These are phyloP conservation scores for Hemileccinum impolitum DNA, from an alignment of 768 basidiomycete genomes.

Conservation along the genomic window DNA sequence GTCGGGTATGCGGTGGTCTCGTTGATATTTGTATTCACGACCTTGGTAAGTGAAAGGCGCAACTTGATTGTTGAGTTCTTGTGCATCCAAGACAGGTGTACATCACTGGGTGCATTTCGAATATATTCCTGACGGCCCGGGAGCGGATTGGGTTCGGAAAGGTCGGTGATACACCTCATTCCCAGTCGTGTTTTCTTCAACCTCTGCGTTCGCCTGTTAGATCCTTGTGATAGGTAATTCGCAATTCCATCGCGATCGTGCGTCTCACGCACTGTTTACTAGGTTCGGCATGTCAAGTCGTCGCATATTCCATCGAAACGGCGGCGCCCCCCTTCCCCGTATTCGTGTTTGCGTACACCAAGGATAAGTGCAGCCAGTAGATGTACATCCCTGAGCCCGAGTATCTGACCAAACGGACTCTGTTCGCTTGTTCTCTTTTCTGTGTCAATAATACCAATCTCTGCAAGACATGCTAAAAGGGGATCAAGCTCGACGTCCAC, in stretches of 20 bases:
- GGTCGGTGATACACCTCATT: conserved; percentile 16
- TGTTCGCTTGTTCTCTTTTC: no score
- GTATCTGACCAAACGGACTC: no score
- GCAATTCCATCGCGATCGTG: conserved; percentile 31
- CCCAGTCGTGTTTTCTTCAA: background rate
- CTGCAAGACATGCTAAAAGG: no score
- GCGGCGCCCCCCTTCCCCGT: no score
- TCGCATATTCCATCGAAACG: no score
- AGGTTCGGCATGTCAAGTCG: no score
- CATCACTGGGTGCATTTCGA: conserved; percentile 39
- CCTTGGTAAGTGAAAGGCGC: conserved; percentile 30
- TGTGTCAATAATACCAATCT: no score
- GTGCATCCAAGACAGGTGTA: conserved; percentile 32
- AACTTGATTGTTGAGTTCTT: conserved; percentile 16
- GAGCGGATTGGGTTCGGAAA: conserved; percentile 41
- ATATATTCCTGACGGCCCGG: conserved; percentile 42
- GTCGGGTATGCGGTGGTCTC: conserved; percentile 50
- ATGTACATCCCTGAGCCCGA: no score
- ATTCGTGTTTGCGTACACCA: no score
- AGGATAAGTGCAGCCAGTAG: no score
- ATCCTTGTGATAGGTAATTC: conserved; percentile 36
- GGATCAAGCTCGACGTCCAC: background rate
- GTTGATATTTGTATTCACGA: conserved; percentile 51
- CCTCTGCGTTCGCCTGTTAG: conserved; percentile 17
- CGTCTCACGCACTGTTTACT: conserved; percentile 17